phyloP scores from a whole-genome alignment of 371 early-diverging fungal genomes.

The Rhizomucor miehei region DNA sequence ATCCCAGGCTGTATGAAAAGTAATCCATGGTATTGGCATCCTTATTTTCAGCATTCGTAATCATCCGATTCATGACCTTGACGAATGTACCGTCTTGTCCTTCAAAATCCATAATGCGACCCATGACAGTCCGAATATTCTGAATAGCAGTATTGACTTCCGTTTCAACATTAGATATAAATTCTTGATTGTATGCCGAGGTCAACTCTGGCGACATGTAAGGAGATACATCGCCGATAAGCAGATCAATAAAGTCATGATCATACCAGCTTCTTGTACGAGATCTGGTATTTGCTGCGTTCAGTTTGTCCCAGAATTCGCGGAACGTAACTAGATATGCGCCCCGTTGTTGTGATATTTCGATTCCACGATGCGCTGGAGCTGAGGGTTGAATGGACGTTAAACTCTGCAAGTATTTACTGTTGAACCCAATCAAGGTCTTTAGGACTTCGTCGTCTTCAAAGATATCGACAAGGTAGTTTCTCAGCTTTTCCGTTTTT shows the following conservation, averaged over 20 bases:
- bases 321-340: constrained; percentile 29
- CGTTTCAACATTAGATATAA: constrained; percentile 30
- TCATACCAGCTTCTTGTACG: constrained; percentile 48
- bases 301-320: constrained; percentile 33
- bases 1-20: constrained; percentile 19
- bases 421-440: constrained; percentile 30
- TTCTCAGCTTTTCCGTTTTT: constrained; percentile 65
- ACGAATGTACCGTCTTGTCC: constrained; percentile 44
- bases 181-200: constrained; percentile 42
- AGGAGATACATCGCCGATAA: constrained; percentile 44
- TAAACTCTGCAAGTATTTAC: constrained; percentile 16
- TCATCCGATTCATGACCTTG: constrained; percentile 28
- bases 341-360: constrained; percentile 11
- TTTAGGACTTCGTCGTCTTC: constrained; percentile 74
- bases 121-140: constrained; percentile 15
- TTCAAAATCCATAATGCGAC: constrained; percentile 34
- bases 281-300: constrained; percentile 24
- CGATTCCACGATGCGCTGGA: too few species aligned
- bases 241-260: constrained; percentile 38
- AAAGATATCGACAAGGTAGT: constrained; percentile 63
- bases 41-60: constrained; percentile 1
- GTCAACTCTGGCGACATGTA: constrained; percentile 41
- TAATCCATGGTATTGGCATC: constrained; percentile 23
- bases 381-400: too few species aligned
- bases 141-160: constrained; percentile 25